phyloP scores from a whole-genome alignment of 345 rosid species.

The Linum tenue region DNA sequence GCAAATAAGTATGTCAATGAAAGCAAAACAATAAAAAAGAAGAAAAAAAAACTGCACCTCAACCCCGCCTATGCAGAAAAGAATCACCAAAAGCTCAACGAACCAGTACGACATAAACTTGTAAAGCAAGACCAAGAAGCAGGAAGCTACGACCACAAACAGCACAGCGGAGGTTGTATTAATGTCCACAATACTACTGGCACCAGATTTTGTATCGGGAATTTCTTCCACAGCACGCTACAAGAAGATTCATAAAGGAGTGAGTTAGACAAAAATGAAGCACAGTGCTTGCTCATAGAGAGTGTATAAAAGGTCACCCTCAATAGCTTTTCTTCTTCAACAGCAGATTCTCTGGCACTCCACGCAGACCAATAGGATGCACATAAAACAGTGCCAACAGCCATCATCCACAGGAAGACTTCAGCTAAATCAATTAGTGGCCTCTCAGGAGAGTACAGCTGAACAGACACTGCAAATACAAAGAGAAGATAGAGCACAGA shows the following conservation, averaged over 20 bases:
- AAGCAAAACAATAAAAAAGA: background rate
- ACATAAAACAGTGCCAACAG: conserved; percentile 81
- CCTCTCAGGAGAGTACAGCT: conserved; percentile 82
- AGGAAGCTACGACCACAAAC: conserved; percentile 80
- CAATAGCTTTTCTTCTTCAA: conserved; percentile 70
- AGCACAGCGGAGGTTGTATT: conserved; percentile 68
- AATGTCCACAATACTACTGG: conserved; percentile 68
- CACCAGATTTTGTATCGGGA: conserved; percentile 33
- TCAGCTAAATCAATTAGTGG: conserved; percentile 90
- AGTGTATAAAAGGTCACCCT: conserved; percentile 42
- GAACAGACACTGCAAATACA: conserved; percentile 62
- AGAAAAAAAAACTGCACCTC: conserved; percentile 45
- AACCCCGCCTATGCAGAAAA: conserved; percentile 95
- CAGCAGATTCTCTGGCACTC: conserved; percentile 85
- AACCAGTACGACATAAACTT: conserved; percentile 91
- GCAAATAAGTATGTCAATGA: background rate
- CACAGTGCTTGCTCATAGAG: background rate
- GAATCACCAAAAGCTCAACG: conserved; percentile 83
- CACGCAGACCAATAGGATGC: conserved; percentile 98
- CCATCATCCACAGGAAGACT: conserved; percentile 98
- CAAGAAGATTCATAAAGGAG: conserved; percentile 13
- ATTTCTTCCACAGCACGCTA: conserved; percentile 75
- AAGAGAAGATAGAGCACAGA: conserved; percentile 1
- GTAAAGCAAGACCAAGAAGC: conserved; percentile 86
- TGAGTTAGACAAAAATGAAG: conserved; percentile 1